phyloP scores from a whole-genome alignment of 768 basidiomycete species.

The Leccinellum rugosiceps region DNA sequence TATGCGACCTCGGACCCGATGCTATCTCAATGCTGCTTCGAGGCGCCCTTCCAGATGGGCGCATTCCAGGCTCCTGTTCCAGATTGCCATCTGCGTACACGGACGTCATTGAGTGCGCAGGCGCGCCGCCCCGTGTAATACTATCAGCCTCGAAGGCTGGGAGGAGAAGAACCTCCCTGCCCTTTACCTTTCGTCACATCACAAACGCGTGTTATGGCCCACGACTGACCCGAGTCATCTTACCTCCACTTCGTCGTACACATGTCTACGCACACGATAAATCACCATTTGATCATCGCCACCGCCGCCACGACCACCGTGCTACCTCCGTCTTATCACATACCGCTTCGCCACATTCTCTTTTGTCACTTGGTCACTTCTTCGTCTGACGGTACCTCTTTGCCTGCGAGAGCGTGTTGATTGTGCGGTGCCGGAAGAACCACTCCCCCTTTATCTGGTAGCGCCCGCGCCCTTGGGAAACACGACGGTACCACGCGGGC shows the following conservation, averaged over 20 bases:
- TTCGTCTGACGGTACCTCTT: background rate
- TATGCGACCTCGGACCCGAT: background rate
- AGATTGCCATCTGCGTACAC: background rate
- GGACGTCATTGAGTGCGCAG: background rate
- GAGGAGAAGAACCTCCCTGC: background rate
- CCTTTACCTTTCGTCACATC: background rate
- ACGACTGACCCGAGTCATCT: background rate
- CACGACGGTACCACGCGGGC: background rate
- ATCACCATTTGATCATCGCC: background rate
- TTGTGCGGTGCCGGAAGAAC: conserved; percentile 5
- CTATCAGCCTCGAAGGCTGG: background rate
- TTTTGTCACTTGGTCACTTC: background rate
- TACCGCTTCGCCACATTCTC: background rate
- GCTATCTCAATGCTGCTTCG: background rate
- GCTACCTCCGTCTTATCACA: conserved; percentile 1
- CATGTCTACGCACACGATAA: background rate
- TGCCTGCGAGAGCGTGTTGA: background rate
- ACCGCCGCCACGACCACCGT: background rate
- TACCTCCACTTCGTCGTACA: background rate
- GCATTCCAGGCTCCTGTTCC: background rate
- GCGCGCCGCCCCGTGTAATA: background rate
- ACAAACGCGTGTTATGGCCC: background rate
- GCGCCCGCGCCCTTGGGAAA: background rate
- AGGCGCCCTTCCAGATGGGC: background rate
- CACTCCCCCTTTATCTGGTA: background rate